Percentiles rank a stretch among this genome's conserved stretches.
Evolutionary conservation across 129 eudicot genomes (phyloP).

Genomic region (Chrysanthemum makinoi): DNA sequence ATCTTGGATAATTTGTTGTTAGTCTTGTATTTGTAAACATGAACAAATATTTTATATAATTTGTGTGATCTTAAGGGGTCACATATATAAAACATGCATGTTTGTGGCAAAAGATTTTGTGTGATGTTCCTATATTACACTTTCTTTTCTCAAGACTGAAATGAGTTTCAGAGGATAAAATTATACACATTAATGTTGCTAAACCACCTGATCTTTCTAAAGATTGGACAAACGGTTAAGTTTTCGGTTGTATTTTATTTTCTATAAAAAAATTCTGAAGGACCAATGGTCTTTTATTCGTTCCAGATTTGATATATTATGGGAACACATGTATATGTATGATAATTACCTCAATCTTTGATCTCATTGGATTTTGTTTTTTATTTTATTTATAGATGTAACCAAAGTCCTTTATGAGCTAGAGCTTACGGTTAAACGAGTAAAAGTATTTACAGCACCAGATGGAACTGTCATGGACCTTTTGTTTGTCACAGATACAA

Average conservation of each 20-base stretch:
- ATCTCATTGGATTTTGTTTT: constrained; percentile 19
- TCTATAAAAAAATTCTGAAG: neutral
- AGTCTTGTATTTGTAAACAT: neutral
- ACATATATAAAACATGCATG: neutral
- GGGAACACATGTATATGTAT: neutral
- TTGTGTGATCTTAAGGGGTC: neutral
- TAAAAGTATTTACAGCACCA: constrained; percentile 71
- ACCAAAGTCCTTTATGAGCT: constrained; percentile 68
- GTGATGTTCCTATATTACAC: neutral
- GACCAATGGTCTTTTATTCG: too few species aligned
- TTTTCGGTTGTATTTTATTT: neutral
- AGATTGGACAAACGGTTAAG: neutral
- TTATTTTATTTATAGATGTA: constrained; percentile 40
- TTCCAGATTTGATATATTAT: too few species aligned
- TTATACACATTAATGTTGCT: neutral
- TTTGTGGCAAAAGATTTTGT: neutral
- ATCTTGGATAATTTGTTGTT: neutral
- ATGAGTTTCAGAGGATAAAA: neutral
- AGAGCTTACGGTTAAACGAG: constrained; percentile 63
- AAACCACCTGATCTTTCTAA: neutral
- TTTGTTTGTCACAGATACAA: constrained; percentile 68
- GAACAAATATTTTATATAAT: neutral
- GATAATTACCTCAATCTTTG: constrained; percentile 8
- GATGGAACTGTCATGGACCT: constrained; percentile 84
- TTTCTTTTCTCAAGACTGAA: neutral